Base-by-base conservation (phyloP, 805 yeast genomes). In the Kodamaea sagamina region DNA sequence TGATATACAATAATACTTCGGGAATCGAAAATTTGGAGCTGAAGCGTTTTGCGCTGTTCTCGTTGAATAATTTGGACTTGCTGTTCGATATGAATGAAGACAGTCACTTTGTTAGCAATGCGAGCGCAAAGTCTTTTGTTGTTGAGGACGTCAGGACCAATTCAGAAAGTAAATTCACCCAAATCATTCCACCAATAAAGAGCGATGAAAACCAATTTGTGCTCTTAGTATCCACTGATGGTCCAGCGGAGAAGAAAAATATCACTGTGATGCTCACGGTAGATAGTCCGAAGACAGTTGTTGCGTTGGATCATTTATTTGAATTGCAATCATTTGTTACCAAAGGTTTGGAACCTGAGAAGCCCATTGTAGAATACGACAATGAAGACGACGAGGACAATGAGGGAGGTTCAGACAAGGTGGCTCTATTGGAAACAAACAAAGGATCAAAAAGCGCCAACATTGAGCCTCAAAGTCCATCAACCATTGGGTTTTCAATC, bases 241-340 rank as follows among this genome's bases (percentile, higher is more conserved):
- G 76, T 1, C 56, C 61, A 2, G 63, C 58, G 2, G 60, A 51
- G 13, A 59, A 53, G 34, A 71, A 74, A 41, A 63, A 72, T 27
- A 70, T 78, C 4, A 75, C 78, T 15, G 54, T 65, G 0, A 74
- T 82, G 55, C 57, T 85, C 4, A 79, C 89, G 0, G 75, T 92
- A 8, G 95, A 88, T 47, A 85, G 84, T 48, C 97, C 97, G 0
- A 78, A 77, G 44, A 75, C 85, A 8, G 81, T 93, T 38, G 60
- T 93, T 21, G 97, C 97, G 0, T 67, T 93, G 51, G 98, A 90
- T 57, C 90, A 88, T 61, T 56, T 92, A 26, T 78, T 90, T 61
- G 87, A 93, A 1, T 55, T 93, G 51, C 86, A 86, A 49, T 58
- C 68, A 0, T 90, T 84, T 58, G 60, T 71, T n/a, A 82, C 77